phyloP scores from a whole-genome alignment of 2,329 filamentous ascomycete genomes.

The Saccharata proteae region DNA sequence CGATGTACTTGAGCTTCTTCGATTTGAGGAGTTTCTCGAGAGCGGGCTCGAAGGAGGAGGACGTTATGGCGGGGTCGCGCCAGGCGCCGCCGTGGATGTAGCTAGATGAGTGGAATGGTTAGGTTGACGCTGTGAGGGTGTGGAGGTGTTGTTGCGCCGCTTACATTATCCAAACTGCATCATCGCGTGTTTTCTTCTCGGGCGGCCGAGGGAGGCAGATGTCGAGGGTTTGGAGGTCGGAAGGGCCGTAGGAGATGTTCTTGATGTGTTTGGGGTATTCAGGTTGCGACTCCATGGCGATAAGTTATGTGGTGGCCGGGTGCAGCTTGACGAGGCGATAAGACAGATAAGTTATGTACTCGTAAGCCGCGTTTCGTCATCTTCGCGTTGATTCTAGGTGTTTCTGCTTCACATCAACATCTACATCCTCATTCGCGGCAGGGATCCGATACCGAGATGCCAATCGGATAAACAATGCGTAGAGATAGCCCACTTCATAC shows the following conservation, averaged over 20 bases:
- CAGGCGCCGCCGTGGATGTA: constrained; percentile 41
- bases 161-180: constrained; percentile 24
- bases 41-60: constrained; percentile 23
- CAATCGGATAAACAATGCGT: too few species aligned
- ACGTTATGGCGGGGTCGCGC: constrained; percentile 33
- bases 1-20: constrained; percentile 27
- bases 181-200: constrained; percentile 10
- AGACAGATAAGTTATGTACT: too few species aligned
- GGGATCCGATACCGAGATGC: too few species aligned
- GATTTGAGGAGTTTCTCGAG: constrained; percentile 23
- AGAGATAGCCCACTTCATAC: too few species aligned
- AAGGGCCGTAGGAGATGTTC: constrained; percentile 18
- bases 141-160: constrained; percentile 5
- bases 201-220: constrained; percentile 28
- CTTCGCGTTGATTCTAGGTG: too few species aligned
- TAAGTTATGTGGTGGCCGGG: too few species aligned
- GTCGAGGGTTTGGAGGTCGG: constrained; percentile 29
- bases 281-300: not conserved
- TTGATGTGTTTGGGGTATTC: constrained; percentile 11
- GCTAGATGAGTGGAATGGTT: constrained; percentile 14
- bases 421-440: too few species aligned
- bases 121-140: not conserved
- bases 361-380: too few species aligned
- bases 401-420: too few species aligned
- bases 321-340: too few species aligned